These are phyloP conservation scores for Ascochyta viciae-villosae DNA, from an alignment of 2,329 filamentous ascomycete species.

Conservation along the genomic window DNA sequence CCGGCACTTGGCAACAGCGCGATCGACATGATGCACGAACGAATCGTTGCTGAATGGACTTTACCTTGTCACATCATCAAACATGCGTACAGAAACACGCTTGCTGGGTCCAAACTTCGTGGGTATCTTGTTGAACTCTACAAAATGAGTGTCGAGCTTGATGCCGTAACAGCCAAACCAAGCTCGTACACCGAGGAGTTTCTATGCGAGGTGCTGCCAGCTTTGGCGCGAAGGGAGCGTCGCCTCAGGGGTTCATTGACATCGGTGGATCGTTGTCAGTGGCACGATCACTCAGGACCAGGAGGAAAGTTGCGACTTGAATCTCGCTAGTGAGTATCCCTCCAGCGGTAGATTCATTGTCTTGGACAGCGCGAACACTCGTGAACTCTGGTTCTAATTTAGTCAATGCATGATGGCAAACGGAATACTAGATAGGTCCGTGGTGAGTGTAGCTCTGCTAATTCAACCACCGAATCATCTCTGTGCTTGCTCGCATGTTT, in stretches of 20 bases:
- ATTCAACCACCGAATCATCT: no score
- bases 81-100: background rate
- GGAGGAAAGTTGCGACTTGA: background rate
- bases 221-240: background rate
- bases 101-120: background rate
- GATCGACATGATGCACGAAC: background rate
- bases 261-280: background rate
- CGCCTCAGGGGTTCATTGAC: background rate
- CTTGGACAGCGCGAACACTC: no score
- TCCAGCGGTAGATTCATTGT: no score
- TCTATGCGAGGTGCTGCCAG: background rate
- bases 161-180: background rate
- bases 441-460: no score
- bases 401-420: no score
- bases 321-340: background rate
- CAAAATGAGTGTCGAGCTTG: background rate
- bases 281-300: constrained; percentile 1
- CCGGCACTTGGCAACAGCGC: background rate
- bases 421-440: no score
- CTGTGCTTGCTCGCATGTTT: no score
- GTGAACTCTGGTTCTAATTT: no score
- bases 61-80: background rate
- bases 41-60: background rate
- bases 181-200: background rate
- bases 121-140: background rate